phyloP scores from a whole-genome alignment of 352 stramenopile species.

The Globisporangium parvum region DNA sequence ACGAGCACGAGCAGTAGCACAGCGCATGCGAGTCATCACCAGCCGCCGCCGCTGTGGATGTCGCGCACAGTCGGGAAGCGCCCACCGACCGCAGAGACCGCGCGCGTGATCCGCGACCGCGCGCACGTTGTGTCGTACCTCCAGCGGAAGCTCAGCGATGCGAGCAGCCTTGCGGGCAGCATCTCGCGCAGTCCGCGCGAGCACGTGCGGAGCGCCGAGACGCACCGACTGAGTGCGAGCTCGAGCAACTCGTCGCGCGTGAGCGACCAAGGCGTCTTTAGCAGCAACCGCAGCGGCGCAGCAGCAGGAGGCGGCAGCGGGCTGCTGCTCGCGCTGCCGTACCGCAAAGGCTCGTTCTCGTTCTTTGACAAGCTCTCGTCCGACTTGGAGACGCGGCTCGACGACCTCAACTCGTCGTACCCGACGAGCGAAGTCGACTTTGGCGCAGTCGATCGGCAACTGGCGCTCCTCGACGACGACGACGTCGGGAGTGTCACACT shows the following conservation, averaged over 20 bases:
- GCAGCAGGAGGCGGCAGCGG: conserved; percentile 14
- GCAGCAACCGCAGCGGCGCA: conserved; percentile 33
- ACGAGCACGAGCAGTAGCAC: conserved; percentile 14
- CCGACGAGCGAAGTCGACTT: conserved; percentile 23
- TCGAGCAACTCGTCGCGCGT: conserved; percentile 58
- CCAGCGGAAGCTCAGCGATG: conserved; percentile 78
- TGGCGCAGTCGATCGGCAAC: not conserved
- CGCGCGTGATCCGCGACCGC: conserved; percentile 72
- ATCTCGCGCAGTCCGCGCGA: conserved; percentile 51
- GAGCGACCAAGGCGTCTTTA: conserved; percentile 32
- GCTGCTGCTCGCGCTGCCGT: conserved; percentile 14
- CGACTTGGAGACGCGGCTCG: conserved; percentile 52
- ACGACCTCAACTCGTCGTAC: conserved; percentile 43
- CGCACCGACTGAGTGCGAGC: conserved; percentile 47
- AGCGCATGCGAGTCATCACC: not conserved
- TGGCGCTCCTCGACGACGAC: not conserved
- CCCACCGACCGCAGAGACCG: conserved; percentile 28
- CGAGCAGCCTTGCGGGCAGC: conserved; percentile 62
- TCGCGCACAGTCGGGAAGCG: conserved; percentile 11
- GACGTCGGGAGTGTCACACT: conserved; percentile 12
- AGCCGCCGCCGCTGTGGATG: conserved; percentile 9
- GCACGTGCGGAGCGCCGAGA: conserved; percentile 14
- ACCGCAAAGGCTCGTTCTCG: conserved; percentile 78
- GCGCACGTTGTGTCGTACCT: conserved; percentile 85
- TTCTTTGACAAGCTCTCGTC: conserved; percentile 85